phyloP scores from a whole-genome alignment of 257 asterid species.

The Petrea volubilis region DNA sequence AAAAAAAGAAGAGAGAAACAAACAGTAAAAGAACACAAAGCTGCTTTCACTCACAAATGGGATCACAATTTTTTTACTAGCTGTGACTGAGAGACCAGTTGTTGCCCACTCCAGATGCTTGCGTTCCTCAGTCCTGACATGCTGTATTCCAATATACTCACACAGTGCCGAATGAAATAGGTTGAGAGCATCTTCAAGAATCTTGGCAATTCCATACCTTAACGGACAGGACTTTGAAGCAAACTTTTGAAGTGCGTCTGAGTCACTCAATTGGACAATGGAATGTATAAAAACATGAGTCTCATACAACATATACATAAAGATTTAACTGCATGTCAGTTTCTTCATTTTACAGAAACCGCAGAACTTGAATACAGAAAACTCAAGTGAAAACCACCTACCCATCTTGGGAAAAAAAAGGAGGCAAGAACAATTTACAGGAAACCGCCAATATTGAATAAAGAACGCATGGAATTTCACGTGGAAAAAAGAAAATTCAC shows the following conservation, averaged over 20 bases:
- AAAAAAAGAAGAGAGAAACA: background rate
- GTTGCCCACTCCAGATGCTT: conserved; percentile 74
- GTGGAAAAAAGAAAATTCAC: background rate
- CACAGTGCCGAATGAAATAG: conserved; percentile 85
- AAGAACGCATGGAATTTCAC: no score
- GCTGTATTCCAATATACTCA: conserved; percentile 64
- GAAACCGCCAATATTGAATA: conserved; percentile 14
- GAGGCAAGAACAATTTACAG: background rate
- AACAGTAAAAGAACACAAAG: conserved; percentile 1
- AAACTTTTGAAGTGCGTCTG: conserved; percentile 70
- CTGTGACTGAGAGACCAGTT: conserved; percentile 85
- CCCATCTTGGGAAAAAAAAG: background rate
- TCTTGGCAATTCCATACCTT: conserved; percentile 76
- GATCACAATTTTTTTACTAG: conserved; percentile 74
- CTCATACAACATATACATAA: background rate
- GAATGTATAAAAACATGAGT: conserved; percentile 16
- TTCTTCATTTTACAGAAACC: no score
- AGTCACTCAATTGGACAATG: conserved; percentile 53
- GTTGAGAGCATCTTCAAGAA: conserved; percentile 83
- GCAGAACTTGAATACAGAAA: no score
- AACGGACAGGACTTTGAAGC: conserved; percentile 92
- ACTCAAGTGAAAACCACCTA: no score
- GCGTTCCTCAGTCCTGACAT: conserved; percentile 39
- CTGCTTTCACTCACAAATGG: conserved; percentile 65
- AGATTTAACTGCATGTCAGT: background rate